Evolutionary conservation across 2,329 filamentous ascomycete genomes (phyloP).

Genomic region (Penicillium sp.): DNA sequence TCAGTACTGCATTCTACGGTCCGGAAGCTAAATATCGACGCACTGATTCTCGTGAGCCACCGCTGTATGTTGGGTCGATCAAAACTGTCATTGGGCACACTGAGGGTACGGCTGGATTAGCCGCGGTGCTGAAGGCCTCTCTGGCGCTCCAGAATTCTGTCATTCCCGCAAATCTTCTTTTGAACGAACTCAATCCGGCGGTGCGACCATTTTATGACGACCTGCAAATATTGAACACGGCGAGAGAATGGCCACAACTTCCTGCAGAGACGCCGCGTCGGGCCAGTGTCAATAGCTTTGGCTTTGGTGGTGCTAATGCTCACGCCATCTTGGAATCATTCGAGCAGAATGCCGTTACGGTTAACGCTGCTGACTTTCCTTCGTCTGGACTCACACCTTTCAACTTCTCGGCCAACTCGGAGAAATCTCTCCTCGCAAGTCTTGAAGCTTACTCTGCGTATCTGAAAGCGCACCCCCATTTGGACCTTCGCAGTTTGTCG

Average conservation of each 20-base stretch:
- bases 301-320: constrained; percentile 44
- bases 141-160: constrained; percentile 46
- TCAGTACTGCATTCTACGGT: constrained; percentile 29
- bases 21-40: constrained; percentile 12
- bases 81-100: constrained; percentile 42
- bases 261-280: constrained; percentile 29
- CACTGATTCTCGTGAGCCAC: constrained; percentile 7
- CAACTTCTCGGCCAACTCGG: constrained; percentile 29
- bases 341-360: neutral
- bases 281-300: constrained; percentile 54
- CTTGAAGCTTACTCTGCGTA: constrained; percentile 18
- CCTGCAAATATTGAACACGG: constrained; percentile 28
- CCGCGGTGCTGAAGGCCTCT: constrained; percentile 39
- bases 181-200: constrained; percentile 33
- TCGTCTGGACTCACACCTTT: constrained; percentile 17
- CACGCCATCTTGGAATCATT: constrained; percentile 46
- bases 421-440: constrained; percentile 21
- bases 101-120: constrained; percentile 40
- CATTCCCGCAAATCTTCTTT: constrained; percentile 36
- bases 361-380: neutral
- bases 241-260: constrained; percentile 29
- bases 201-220: constrained; percentile 31
- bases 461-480: constrained; percentile 6
- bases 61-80: constrained; percentile 36
- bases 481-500: constrained; percentile 21